Base-by-base conservation (phyloP, 805 yeast species). In the Teunomyces lycoperdinae region DNA sequence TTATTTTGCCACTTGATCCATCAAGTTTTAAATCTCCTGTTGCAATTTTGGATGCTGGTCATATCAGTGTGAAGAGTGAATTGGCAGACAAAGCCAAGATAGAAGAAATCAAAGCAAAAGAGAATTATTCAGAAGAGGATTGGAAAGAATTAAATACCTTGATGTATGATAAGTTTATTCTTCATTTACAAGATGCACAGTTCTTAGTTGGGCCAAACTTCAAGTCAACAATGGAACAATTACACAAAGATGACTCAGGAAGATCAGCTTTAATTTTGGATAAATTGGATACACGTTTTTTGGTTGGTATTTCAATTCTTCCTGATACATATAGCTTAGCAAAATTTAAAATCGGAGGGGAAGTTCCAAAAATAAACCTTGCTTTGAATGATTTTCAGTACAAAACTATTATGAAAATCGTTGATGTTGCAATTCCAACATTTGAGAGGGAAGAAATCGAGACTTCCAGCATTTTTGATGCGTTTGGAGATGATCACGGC, bases 31-130 rank as follows among this genome's bases (percentile, higher is more conserved):
- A 84, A 35, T 83, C 97, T 0, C 95, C 97, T 0, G 96, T 96
- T 54, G 88, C 91, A 3, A 81, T 94, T 14, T 74, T 94, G 46
- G 98, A 94, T 74, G 97, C 97, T 6, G 99, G 99, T 60, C 97
- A 92, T 64, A 85, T 95, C 20, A 84, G 89, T 53, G 81, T 94
- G 11, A 68, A 74, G 1, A 88, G 96, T 61, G 94, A 91, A 57
- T 75, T 92, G 35, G 94, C 84, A 3, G 87, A 86, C 42, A 81
- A 81, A 53, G 76, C 79, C 3, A 81, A 80, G 41, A 77, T 90
- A 26, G 83, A 84, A 44, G 83, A 83, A 49, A 80, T 90, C 41
- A 88, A 84, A 58, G 73, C 81, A 24, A 81, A 87, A 59, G 73
- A 75, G 5, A 69, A 68, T 50, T 85, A 84, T 59, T 69, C 78